A percentile compares a stretch with the other conserved stretches of the same genome.
These are phyloP conservation scores for Fusarium foetens DNA, from an alignment of 2,329 filamentous ascomycete genomes.

Conservation along the genomic window DNA sequence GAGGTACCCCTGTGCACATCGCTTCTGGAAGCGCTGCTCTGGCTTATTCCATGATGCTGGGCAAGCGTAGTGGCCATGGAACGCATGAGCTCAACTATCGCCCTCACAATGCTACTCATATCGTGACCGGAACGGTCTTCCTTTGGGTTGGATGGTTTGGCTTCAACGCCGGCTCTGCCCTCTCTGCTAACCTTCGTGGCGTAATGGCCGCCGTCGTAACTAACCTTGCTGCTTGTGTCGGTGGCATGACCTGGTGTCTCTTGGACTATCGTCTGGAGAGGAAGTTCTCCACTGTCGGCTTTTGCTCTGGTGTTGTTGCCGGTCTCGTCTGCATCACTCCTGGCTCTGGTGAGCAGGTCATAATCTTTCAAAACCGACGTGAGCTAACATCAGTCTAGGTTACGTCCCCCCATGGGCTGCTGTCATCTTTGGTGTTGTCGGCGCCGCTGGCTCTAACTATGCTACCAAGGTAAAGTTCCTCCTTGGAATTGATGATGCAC, in stretches of 20 bases:
- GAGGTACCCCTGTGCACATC: conserved; percentile 91
- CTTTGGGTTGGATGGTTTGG: conserved; percentile 97
- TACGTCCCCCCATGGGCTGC: conserved; percentile 88
- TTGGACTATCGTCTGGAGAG: conserved; percentile 88
- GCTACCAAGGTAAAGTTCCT: conserved; percentile 92
- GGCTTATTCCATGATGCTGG: conserved; percentile 91
- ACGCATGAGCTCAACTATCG: conserved; percentile 91
- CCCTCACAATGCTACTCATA: conserved; percentile 91
- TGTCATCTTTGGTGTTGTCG: conserved; percentile 80
- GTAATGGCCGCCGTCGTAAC: conserved; percentile 89
- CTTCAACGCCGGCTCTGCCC: conserved; percentile 88
- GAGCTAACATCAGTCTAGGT: conserved; percentile 49
- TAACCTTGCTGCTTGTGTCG: conserved; percentile 84
- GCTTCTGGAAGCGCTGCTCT: conserved; percentile 83
- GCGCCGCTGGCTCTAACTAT: conserved; percentile 84
- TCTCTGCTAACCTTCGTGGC: conserved; percentile 83
- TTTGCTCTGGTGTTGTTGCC: conserved; percentile 90
- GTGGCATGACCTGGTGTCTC: conserved; percentile 89
- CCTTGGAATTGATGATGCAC: conserved; percentile 81
- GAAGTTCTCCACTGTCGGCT: conserved; percentile 93
- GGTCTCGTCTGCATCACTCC: conserved; percentile 90
- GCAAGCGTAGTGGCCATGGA: conserved; percentile 84
- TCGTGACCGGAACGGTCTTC: conserved; percentile 92
- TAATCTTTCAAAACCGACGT: neutral
- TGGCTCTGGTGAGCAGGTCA: conserved; percentile 70